Conservation (phyloP, 83 land plant species). For the Thuja plicata region DNA sequence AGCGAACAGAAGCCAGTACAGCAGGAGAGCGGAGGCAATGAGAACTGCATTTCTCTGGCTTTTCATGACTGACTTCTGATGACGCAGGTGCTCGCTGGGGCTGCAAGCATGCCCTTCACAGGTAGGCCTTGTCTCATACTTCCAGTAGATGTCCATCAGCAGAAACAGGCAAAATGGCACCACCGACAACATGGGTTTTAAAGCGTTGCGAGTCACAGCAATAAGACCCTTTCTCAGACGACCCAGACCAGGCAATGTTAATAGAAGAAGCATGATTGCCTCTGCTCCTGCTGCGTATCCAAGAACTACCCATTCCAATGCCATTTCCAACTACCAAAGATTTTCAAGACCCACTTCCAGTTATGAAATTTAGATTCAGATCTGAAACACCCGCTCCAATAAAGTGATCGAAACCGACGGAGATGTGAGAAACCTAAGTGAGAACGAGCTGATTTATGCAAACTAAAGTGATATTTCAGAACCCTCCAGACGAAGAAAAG, state of each 20-base stretch:
- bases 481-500: not conserved
- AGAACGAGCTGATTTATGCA: too few species aligned
- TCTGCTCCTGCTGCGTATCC: slow-evolving; percentile 85
- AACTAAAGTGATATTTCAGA: not conserved
- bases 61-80: slow-evolving; percentile 89
- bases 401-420: not conserved
- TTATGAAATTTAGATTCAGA: not conserved
- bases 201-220: slow-evolving; percentile 63
- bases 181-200: slow-evolving; percentile 80
- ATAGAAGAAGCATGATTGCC: slow-evolving; percentile 76
- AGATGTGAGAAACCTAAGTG: not conserved
- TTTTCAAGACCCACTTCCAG: not conserved
- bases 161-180: slow-evolving; percentile 91
- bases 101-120: slow-evolving; percentile 66
- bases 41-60: slow-evolving; percentile 90
- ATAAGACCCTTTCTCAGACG: slow-evolving; percentile 74
- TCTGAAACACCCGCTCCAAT: not conserved
- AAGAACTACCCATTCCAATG: slow-evolving; percentile 93
- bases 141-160: slow-evolving; percentile 94
- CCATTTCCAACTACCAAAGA: slow-evolving; percentile 43
- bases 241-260: slow-evolving; percentile 82
- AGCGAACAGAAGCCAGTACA: slow-evolving; percentile 90
- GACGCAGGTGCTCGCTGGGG: slow-evolving; percentile 72
- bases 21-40: slow-evolving; percentile 71
- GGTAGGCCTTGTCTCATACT: slow-evolving; percentile 72